These are phyloP conservation scores for Microdochium bolleyi DNA, from an alignment of 2,329 filamentous ascomycete genomes.

Conservation along the genomic window DNA sequence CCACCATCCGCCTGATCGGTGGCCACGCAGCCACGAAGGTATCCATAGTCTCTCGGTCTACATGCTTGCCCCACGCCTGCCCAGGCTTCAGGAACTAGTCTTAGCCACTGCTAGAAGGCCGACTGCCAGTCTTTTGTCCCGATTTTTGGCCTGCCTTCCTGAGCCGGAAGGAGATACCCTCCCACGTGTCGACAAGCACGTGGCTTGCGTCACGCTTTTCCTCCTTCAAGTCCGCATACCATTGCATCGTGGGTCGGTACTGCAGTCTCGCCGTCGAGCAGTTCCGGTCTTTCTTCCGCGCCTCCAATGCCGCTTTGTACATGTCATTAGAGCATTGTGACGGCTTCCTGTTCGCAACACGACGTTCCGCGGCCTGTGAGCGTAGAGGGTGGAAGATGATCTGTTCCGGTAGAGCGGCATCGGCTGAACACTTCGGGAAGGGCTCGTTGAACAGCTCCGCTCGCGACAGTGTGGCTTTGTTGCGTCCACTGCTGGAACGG, in stretches of 20 bases:
- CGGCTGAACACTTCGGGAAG: constrained; percentile 13
- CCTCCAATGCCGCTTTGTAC: constrained; percentile 25
- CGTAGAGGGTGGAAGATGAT: constrained; percentile 39
- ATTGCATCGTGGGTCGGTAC: constrained; percentile 39
- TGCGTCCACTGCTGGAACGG: constrained; percentile 3
- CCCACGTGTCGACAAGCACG: constrained; percentile 35
- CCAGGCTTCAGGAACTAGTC: too few relatives aligned
- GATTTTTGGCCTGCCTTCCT: neutral
- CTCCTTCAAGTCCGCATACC: constrained; percentile 39
- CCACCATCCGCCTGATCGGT: too few relatives aligned
- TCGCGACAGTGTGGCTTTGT: constrained; percentile 6
- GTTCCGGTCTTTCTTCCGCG: constrained; percentile 7
- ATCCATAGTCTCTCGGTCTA: too few relatives aligned
- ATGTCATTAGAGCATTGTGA: constrained; percentile 33
- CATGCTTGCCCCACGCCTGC: too few relatives aligned
- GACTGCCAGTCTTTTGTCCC: neutral
- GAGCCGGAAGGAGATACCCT: constrained; percentile 25
- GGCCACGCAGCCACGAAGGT: too few relatives aligned
- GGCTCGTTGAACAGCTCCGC: constrained; percentile 4
- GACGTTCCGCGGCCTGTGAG: constrained; percentile 11
- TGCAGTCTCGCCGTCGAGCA: constrained; percentile 24
- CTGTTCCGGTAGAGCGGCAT: constrained; percentile 17
- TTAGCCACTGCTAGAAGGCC: neutral
- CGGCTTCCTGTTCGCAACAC: constrained; percentile 11
- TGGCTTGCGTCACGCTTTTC: constrained; percentile 43